Evolutionary conservation across 768 basidiomycete genomes (phyloP), one percentile per base, ranked within the genome.

Genomic region (Pisolithus tinctorius): DNA sequence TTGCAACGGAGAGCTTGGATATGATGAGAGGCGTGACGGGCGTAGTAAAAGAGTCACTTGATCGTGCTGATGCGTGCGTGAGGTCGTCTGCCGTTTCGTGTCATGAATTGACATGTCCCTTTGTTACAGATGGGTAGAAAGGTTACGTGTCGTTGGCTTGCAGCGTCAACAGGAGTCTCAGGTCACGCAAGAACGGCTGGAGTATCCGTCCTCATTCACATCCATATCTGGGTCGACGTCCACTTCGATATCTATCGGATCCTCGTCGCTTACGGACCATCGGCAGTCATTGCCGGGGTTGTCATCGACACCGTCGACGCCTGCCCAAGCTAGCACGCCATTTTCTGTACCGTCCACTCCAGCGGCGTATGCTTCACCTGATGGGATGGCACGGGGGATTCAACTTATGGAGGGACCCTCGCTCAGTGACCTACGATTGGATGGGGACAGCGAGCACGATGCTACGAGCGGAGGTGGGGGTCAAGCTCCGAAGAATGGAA

Each of bases 1-100:
- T 95, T 8, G 91, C 93, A 11, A 87, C 86, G 13, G 93, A 95
- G 72, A 93, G 91, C 62, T 62, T 95, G 66, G 92, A 95, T 62
- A 94, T 93, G 90, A 83, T 95, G 76, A 75, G 84, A 27, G 82
- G 88, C 27, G 89, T 93, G 27, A 89, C 89, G n/a, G 77, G 80
- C 4, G 89, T 94, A 23, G 86, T 94, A 54, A 86, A 83, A 60
- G 93, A 93, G 54, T 88, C 84, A 55, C 71, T 94, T 66, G 91
- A 93, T 64, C 75, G 85, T 49, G 93, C 92, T 29, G 93, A 94
- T 64, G 79, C 86, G 81, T 91, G 66, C 41, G 84, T 79, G 7
- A 9, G 37, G 45, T 48, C 48, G 27, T 44, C 45, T 23, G 44
- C 50, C 20, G 23, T 54, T 50, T 40, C 54, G 20, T 26, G 10